A percentile compares a stretch with the other conserved stretches of the same genome.
Evolutionary conservation across 2,329 filamentous ascomycete species (phyloP).

Genomic region (Orbilia ellipsospora): DNA sequence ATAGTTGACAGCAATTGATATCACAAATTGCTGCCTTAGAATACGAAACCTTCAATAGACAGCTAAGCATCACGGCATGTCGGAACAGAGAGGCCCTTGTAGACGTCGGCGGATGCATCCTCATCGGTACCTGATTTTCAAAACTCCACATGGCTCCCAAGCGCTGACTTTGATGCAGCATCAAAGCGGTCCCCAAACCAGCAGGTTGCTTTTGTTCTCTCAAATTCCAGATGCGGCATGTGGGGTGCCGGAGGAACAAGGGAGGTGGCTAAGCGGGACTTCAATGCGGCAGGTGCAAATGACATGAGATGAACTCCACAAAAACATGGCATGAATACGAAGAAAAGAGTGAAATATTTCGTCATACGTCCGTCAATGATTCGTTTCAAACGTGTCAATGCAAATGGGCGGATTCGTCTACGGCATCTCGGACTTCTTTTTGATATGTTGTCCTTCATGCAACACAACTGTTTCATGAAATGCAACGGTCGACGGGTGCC

Average conservation of each 20-base stretch:
- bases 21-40: too few species aligned
- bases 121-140: too few species aligned
- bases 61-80: too few species aligned
- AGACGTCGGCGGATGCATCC: too few species aligned
- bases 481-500: neutral
- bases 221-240: constrained; percentile 33
- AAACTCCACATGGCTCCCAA: neutral
- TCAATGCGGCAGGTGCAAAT: constrained; percentile 12
- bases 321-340: neutral
- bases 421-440: constrained; percentile 3
- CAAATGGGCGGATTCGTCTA: neutral
- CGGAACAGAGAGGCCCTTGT: neutral
- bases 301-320: constrained; percentile 3
- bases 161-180: constrained; percentile 5
- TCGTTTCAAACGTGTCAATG: constrained; percentile 1
- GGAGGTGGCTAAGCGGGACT: neutral
- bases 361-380: constrained; percentile 3
- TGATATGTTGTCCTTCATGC: neutral
- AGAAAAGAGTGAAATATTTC: neutral
- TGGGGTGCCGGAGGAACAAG: constrained; percentile 5
- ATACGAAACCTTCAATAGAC: too few species aligned
- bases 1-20: too few species aligned
- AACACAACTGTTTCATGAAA: constrained; percentile 14
- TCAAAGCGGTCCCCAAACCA: neutral
- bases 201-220: constrained; percentile 10